A percentile compares a stretch with the other conserved stretches of the same genome.
These are phyloP conservation scores for Zymoseptoria ardabiliae DNA, from an alignment of 2,329 filamentous ascomycete genomes.

Conservation along the genomic window DNA sequence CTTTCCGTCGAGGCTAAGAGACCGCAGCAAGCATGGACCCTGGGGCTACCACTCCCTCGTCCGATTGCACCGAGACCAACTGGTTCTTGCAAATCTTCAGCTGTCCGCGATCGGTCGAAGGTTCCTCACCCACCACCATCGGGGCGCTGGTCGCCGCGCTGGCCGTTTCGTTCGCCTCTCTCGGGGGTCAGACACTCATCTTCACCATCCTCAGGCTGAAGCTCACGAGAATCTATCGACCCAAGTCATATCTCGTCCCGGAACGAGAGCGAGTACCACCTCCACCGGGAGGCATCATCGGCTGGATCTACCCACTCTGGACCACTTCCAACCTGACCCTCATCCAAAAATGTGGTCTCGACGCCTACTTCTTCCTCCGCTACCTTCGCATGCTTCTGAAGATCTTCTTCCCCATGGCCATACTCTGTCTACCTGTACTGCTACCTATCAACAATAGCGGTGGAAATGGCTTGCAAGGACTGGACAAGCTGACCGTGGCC, in stretches of 20 bases:
- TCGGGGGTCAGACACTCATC: constrained; percentile 48
- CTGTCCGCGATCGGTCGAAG: constrained; percentile 1
- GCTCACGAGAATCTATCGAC: constrained; percentile 77
- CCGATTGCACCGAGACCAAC: not conserved
- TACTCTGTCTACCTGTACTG: constrained; percentile 74
- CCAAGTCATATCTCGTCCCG: constrained; percentile 79
- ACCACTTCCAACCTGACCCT: constrained; percentile 71
- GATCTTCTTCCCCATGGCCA: constrained; percentile 79
- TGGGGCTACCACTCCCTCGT: not conserved
- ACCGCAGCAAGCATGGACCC: not conserved
- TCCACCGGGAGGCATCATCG: constrained; percentile 53
- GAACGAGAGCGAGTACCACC: constrained; percentile 75
- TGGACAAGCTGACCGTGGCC: constrained; percentile 81
- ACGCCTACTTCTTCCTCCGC: constrained; percentile 94
- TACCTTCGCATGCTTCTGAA: constrained; percentile 80
- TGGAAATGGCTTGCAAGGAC: constrained; percentile 47
- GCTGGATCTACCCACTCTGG: constrained; percentile 53
- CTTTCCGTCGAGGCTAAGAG: not conserved
- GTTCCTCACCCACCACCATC: not conserved
- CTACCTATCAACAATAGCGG: constrained; percentile 80
- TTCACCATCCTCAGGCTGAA: constrained; percentile 74
- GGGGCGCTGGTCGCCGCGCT: constrained; percentile 31
- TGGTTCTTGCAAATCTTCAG: constrained; percentile 5
- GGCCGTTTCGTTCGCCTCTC: constrained; percentile 26
- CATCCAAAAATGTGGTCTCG: constrained; percentile 89